Evolutionary conservation across 148 eudicot genomes (phyloP).

Genomic region (Rhododendron kiyosumense): DNA sequence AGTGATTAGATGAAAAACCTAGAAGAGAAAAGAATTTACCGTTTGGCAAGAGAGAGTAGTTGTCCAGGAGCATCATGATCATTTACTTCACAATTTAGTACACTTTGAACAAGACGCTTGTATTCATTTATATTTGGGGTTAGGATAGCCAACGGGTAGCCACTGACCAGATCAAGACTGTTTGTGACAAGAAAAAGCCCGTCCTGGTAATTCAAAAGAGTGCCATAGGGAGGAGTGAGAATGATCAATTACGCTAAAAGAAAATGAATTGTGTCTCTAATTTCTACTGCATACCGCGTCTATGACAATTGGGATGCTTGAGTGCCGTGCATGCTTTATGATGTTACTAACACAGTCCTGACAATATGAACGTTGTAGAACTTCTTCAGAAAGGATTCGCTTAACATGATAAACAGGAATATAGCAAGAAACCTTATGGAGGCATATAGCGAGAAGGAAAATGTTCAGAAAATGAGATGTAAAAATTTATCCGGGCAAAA

Average conservation of each 20-base stretch:
- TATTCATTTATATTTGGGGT: conserved; percentile 95
- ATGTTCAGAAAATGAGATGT: neutral
- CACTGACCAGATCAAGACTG: conserved; percentile 66
- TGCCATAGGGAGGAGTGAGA: neutral
- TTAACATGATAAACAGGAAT: conserved; percentile 1
- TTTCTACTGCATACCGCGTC: conserved; percentile 67
- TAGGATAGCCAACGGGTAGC: conserved; percentile 82
- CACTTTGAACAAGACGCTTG: conserved; percentile 89
- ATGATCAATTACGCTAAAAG: neutral
- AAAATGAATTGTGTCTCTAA: neutral
- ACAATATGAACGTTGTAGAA: conserved; percentile 13
- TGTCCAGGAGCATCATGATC: conserved; percentile 61
- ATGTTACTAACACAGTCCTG: conserved; percentile 86
- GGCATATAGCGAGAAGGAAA: neutral
- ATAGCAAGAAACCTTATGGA: neutral
- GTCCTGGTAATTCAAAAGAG: conserved; percentile 51
- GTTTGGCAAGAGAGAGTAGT: conserved; percentile 69
- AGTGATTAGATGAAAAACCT: neutral
- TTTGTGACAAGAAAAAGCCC: conserved; percentile 92
- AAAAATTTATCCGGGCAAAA: neutral
- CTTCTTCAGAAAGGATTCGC: conserved; percentile 2
- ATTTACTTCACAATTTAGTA: conserved; percentile 74
- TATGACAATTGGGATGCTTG: conserved; percentile 81
- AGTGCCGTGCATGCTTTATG: conserved; percentile 68
- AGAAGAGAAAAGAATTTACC: conserved; percentile 33